Base-by-base conservation (phyloP, 2,329 filamentous ascomycete genomes). In the Apiospora pterosperma region DNA sequence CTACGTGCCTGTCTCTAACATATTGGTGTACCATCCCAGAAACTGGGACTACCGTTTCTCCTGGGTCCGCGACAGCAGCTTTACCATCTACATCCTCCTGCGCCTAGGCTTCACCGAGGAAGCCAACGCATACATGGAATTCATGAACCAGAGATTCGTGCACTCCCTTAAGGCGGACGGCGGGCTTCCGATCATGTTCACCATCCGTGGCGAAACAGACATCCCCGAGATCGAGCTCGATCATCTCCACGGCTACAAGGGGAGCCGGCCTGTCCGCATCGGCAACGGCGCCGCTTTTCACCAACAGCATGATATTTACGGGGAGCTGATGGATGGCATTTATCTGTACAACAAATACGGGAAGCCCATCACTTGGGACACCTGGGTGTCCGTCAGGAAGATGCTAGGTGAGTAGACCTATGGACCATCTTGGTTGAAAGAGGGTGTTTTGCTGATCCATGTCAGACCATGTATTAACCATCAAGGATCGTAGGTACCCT, bases 291-390 rank as follows among this genome's bases (percentile, higher is more conserved):
- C 91, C 1, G 90, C 90, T 0, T 91, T 88, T 69, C 91, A 93
- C 72, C 85, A 88, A 60, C 91, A 94, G 73, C 88, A 93, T 68
- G 91, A 93, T 70, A 93, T 93, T 28, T 93, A 93, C 36, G 64
- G 64, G 58, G 90, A 92, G 75, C 79, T 92, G 10, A 88, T 92
- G 84, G 91, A 93, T 72, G 88, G 82, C 25, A 90, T 93, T 59
- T 93, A 93, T 70, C 79, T 93, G 44, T 92, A 90, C 75, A 93
- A 93, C 76, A 92, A 92, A 74, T 91, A 92, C 72, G 90, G 90
- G 14, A 92, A 91, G 71, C 91, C 91, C 0, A 84, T 90, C 23
- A 88, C 88, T 5, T 94, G 91, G 84, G 91, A 93, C 66, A 87
- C 90, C 66, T 94, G 91, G 91, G 82, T 88, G 48, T 83, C 86